A percentile compares a stretch with the other conserved stretches of the same genome.
Conservation (phyloP, 148 eudicot genomes). For the Persicaria tinctoria region DNA sequence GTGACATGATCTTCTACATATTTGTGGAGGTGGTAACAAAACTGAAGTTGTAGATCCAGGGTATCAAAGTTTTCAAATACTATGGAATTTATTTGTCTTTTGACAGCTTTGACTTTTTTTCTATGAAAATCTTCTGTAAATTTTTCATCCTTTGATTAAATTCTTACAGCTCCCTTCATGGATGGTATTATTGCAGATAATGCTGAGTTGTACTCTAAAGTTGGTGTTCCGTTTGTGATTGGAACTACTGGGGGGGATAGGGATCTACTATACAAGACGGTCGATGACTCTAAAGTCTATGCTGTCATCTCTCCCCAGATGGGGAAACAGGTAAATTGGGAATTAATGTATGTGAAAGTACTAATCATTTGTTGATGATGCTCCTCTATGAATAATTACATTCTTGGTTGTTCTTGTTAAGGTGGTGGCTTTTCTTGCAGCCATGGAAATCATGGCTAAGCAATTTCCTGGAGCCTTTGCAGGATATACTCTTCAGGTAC, state of each 20-base stretch:
- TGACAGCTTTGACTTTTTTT: not conserved
- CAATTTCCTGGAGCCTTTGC: constrained; percentile 95
- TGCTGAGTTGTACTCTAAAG: constrained; percentile 77
- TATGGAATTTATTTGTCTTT: not conserved
- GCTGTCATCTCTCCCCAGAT: constrained; percentile 95
- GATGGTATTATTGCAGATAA: constrained; percentile 42
- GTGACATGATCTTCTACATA: not conserved
- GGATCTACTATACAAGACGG: constrained; percentile 70
- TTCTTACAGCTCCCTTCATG: not conserved
- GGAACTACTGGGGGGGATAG: constrained; percentile 99
- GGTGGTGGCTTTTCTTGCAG: constrained; percentile 98
- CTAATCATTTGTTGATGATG: not conserved
- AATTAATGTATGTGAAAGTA: not conserved
- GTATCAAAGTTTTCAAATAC: not conserved
- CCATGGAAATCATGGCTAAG: constrained; percentile 91
- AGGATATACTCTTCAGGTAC: constrained; percentile 70
- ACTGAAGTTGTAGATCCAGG: not conserved
- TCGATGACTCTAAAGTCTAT: constrained; percentile 57
- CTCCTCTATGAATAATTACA: constrained; percentile 11
- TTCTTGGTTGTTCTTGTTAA: constrained; percentile 21
- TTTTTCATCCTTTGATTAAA: not conserved
- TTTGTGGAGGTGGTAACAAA: no score
- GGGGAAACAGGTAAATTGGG: constrained; percentile 75
- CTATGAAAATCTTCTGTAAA: not conserved
- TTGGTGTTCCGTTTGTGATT: constrained; percentile 94